Conservation (phyloP, 2,329 filamentous ascomycete genomes). For the Monosporascus sp. region DNA sequence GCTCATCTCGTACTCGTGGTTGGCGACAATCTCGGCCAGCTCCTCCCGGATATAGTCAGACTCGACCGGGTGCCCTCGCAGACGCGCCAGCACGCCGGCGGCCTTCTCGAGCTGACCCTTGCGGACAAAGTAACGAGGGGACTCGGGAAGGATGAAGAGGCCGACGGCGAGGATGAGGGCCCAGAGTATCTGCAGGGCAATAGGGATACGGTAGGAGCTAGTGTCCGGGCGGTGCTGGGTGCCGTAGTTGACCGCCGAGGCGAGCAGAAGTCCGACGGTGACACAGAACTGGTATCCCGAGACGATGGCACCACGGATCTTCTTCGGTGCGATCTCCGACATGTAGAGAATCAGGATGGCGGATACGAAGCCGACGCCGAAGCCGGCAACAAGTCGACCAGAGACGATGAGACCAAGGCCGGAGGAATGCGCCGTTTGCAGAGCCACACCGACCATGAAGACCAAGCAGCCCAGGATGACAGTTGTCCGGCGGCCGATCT, state of each 20-base stretch:
- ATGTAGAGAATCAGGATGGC: constrained; percentile 82
- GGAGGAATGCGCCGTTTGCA: constrained; percentile 55
- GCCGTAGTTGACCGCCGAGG: constrained; percentile 68
- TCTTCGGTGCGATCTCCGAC: constrained; percentile 72
- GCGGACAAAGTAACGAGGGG: constrained; percentile 81
- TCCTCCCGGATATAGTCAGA: constrained; percentile 75
- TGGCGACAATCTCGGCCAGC: constrained; percentile 80
- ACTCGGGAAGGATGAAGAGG: constrained; percentile 75
- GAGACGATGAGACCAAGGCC: constrained; percentile 60
- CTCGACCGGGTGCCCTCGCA: constrained; percentile 69
- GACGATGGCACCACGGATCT: constrained; percentile 75
- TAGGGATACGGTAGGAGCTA: constrained; percentile 73
- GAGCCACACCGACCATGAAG: constrained; percentile 63
- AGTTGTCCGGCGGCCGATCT: constrained; percentile 66
- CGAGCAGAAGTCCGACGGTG: constrained; percentile 72
- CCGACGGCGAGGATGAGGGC: constrained; percentile 68
- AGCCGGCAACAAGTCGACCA: constrained; percentile 69
- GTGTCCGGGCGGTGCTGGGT: constrained; percentile 58
- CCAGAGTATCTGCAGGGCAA: constrained; percentile 76
- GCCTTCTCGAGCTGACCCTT: constrained; percentile 65
- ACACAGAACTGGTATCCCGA: constrained; percentile 80
- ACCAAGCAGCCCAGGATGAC: constrained; percentile 66
- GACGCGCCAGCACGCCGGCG: constrained; percentile 53
- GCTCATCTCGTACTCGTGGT: constrained; percentile 77
- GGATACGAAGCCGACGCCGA: constrained; percentile 77